Conservation (phyloP, 345 rosid species). For the Populus simonii region DNA sequence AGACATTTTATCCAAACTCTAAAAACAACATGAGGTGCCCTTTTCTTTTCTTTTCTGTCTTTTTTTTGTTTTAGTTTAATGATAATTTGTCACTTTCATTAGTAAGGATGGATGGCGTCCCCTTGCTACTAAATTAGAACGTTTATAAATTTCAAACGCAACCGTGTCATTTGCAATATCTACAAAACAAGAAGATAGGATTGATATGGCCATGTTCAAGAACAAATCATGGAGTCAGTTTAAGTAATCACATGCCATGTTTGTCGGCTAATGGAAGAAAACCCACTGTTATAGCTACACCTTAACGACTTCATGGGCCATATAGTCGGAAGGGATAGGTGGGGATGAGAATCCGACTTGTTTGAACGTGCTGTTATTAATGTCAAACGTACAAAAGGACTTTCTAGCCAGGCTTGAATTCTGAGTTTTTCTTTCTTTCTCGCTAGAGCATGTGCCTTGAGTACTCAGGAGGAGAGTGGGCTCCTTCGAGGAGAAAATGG, state of each 20-base stretch:
- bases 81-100: too few species aligned
- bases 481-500: background rate
- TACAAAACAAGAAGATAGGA: background rate
- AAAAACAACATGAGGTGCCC: too few species aligned
- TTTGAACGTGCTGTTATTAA: background rate
- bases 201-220: background rate
- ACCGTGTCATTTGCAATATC: background rate
- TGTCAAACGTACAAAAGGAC: background rate
- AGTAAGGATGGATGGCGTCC: background rate
- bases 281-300: background rate
- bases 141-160: background rate
- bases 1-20: too few species aligned
- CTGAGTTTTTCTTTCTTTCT: background rate
- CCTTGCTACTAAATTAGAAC: background rate
- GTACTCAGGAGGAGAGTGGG: background rate
- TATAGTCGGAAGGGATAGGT: background rate
- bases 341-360: background rate
- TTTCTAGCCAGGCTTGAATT: background rate
- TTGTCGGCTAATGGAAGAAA: background rate
- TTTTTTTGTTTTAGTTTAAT: too few species aligned
- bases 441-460: constrained; percentile 1
- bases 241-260: background rate
- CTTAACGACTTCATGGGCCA: background rate
- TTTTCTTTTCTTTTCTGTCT: too few species aligned
- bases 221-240: background rate